Percentiles rank a stretch among this genome's conserved stretches.
phyloP scores from a whole-genome alignment of 331 rosid genomes.

The Rhamnella rubrinervis region DNA sequence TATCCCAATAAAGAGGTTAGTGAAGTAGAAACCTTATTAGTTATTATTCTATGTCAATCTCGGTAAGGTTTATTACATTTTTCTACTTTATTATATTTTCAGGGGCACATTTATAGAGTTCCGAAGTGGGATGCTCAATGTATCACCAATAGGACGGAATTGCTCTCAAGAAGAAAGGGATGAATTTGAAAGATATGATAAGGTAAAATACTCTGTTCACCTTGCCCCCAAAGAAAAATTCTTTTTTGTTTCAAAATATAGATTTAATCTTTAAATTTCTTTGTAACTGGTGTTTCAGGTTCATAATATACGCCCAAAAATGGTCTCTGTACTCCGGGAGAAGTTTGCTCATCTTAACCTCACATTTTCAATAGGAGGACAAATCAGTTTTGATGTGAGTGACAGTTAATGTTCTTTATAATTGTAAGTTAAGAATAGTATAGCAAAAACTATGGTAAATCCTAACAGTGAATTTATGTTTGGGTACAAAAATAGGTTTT shows the following conservation, averaged over 20 bases:
- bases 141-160: slow-evolving; percentile 93
- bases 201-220: slow-evolving; percentile 44
- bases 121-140: slow-evolving; percentile 93
- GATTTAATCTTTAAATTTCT: no score
- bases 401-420: slow-evolving; percentile 8
- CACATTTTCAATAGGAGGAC: slow-evolving; percentile 94
- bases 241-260: background rate
- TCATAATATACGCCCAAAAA: slow-evolving; percentile 78
- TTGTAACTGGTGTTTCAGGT: slow-evolving; percentile 49
- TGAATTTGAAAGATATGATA: slow-evolving; percentile 91
- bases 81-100: background rate
- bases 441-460: background rate
- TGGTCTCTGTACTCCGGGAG: slow-evolving; percentile 82
- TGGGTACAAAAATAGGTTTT: slow-evolving; percentile 57
- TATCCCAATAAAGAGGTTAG: slow-evolving; percentile 92
- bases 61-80: slow-evolving; percentile 8
- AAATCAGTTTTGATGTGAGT: slow-evolving; percentile 97
- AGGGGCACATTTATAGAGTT: slow-evolving; percentile 97
- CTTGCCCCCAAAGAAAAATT: slow-evolving; percentile 8
- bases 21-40: slow-evolving; percentile 13
- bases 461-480: slow-evolving; percentile 3
- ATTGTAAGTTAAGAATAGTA: slow-evolving; percentile 4
- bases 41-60: background rate
- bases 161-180: slow-evolving; percentile 99
- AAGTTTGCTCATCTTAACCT: slow-evolving; percentile 86